A percentile compares a stretch with the other conserved stretches of the same genome.
Conservation (phyloP, 2,329 filamentous ascomycete species). For the Ophiostoma australiae region DNA sequence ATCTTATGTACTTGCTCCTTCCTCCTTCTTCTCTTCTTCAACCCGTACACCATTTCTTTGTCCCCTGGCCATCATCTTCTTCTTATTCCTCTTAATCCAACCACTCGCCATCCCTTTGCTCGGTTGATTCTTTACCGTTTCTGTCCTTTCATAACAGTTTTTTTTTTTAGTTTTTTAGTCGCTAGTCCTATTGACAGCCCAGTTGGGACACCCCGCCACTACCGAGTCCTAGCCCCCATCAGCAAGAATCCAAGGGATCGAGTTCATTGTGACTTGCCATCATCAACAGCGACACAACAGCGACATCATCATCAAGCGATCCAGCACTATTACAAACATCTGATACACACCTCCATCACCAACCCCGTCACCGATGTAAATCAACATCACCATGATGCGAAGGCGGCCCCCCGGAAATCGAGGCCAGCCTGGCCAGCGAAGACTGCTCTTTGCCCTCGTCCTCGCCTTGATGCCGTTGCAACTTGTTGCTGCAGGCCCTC, state of each 20-base stretch:
- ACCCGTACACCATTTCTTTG: neutral
- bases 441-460: constrained; percentile 51
- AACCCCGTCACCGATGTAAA: constrained; percentile 20
- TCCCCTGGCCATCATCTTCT: neutral
- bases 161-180: neutral
- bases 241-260: neutral
- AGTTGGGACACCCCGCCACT: neutral
- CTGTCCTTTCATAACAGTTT: neutral
- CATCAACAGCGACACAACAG: neutral
- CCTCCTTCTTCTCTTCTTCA: neutral
- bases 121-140: constrained; percentile 7
- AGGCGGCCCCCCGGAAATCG: constrained; percentile 53
- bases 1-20: too few species aligned
- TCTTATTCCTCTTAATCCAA: neutral
- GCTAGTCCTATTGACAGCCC: neutral
- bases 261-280: neutral
- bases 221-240: neutral
- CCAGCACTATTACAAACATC: neutral
- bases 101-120: constrained; percentile 6
- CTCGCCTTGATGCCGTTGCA: constrained; percentile 52
- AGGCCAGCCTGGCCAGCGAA: constrained; percentile 46
- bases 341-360: neutral
- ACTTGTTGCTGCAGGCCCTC: constrained; percentile 60
- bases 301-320: neutral
- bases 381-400: constrained; percentile 52